phyloP scores from a whole-genome alignment of 2,329 filamentous ascomycete species.

The Alternaria sp. region DNA sequence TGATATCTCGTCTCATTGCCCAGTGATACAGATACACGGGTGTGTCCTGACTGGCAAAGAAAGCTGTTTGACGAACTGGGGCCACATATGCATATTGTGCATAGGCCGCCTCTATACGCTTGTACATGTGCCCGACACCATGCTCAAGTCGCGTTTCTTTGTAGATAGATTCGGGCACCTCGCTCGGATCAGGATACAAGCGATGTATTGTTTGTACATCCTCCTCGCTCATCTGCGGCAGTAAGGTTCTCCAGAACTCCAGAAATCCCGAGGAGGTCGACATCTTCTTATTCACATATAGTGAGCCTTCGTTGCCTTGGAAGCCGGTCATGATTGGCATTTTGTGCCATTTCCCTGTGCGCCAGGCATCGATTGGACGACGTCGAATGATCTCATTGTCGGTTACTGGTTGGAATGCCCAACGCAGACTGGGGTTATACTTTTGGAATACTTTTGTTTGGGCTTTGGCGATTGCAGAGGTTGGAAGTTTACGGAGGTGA shows the following conservation, averaged over 20 bases:
- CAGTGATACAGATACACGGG: slow-evolving; percentile 68
- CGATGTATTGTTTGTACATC: slow-evolving; percentile 65
- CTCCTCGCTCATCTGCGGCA: slow-evolving; percentile 63
- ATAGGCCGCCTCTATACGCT: slow-evolving; percentile 67
- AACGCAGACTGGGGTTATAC: slow-evolving; percentile 58
- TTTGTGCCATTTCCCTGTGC: slow-evolving; percentile 61
- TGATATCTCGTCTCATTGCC: slow-evolving; percentile 58
- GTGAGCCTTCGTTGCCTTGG: slow-evolving; percentile 73
- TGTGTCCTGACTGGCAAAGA: slow-evolving; percentile 48
- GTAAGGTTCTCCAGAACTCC: slow-evolving; percentile 67
- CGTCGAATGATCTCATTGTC: slow-evolving; percentile 68
- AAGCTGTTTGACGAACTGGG: slow-evolving; percentile 68
- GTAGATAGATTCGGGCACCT: slow-evolving; percentile 54
- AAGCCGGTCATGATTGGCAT: slow-evolving; percentile 74
- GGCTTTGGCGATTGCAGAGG: slow-evolving; percentile 50
- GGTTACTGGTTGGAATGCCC: slow-evolving; percentile 74
- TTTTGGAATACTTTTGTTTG: slow-evolving; percentile 56
- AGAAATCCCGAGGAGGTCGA: slow-evolving; percentile 63
- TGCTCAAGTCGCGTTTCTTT: slow-evolving; percentile 45
- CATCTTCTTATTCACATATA: slow-evolving; percentile 66
- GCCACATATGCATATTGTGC: slow-evolving; percentile 71
- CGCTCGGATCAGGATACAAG: slow-evolving; percentile 69
- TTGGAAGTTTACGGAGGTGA: slow-evolving; percentile 55
- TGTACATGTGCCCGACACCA: slow-evolving; percentile 61
- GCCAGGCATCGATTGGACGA: slow-evolving; percentile 68